Conservation (phyloP, 106 monocot genomes). For the Phalaenopsis equestris region DNA sequence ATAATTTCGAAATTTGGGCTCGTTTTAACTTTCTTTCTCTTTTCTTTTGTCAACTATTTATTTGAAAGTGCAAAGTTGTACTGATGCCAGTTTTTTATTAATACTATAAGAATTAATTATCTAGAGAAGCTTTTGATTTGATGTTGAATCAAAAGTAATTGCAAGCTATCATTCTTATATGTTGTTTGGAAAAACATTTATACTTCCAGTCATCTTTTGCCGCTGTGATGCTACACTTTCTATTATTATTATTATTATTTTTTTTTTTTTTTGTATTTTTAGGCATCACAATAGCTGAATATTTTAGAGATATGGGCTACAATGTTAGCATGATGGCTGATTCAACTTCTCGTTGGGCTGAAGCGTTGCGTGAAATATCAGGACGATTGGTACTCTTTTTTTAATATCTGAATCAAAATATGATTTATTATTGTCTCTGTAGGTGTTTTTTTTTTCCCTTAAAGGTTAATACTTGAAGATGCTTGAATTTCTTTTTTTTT, state of each 20-base stretch:
- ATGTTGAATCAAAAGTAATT: neutral
- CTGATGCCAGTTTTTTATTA: neutral
- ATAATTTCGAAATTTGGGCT: neutral
- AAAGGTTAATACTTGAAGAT: neutral
- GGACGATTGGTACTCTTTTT: slow-evolving; percentile 72
- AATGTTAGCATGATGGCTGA: slow-evolving; percentile 99
- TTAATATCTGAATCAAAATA: neutral
- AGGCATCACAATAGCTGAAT: slow-evolving; percentile 99
- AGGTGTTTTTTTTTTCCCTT: neutral
- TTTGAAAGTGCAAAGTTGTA: neutral
- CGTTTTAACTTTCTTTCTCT: neutral
- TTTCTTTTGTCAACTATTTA: neutral
- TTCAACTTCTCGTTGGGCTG: slow-evolving; percentile 99
- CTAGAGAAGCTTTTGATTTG: neutral
- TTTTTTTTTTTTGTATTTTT: slow-evolving; percentile 4
- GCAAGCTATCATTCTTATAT: neutral
- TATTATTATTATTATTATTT: neutral
- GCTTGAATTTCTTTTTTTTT: neutral
- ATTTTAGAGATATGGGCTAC: slow-evolving; percentile 99
- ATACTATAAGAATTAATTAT: neutral
- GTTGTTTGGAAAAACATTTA: neutral
- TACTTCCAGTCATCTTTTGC: neutral
- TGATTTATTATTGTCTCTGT: neutral
- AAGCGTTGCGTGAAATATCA: slow-evolving; percentile 99
- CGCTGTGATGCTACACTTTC: neutral